These are phyloP conservation scores for Phaeoacremonium minimum DNA, from an alignment of 2,329 filamentous ascomycete species.

Conservation along the genomic window DNA sequence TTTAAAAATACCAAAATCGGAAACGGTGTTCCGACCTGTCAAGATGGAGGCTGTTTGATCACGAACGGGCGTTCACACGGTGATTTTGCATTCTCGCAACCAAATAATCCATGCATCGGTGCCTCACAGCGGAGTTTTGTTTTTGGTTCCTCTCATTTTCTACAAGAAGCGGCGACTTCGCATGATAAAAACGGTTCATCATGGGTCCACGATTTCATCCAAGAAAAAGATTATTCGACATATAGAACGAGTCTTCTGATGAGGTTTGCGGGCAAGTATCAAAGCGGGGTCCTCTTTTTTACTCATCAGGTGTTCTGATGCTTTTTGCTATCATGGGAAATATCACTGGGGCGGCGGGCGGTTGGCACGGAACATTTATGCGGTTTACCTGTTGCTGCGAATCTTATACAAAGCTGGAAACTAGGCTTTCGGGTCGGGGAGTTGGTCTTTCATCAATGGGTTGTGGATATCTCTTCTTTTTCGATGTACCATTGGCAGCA, in stretches of 20 bases:
- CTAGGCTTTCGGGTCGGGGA: slow-evolving; percentile 10
- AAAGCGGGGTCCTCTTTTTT: slow-evolving; percentile 29
- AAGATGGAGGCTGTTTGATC: slow-evolving; percentile 36
- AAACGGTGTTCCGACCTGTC: slow-evolving; percentile 27
- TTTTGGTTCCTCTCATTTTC: slow-evolving; percentile 20
- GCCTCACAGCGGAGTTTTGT: slow-evolving; percentile 41
- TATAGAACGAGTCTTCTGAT: slow-evolving; percentile 43
- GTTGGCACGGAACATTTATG: slow-evolving; percentile 8
- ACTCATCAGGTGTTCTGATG: slow-evolving; percentile 20
- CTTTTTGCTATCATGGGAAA: slow-evolving; percentile 10
- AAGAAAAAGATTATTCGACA: slow-evolving; percentile 43
- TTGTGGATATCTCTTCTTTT: slow-evolving; percentile 8
- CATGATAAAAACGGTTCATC: slow-evolving; percentile 42
- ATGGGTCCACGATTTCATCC: slow-evolving; percentile 45
- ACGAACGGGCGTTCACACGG: slow-evolving; percentile 39
- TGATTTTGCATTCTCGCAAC: slow-evolving; percentile 40
- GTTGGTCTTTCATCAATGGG: slow-evolving; percentile 11
- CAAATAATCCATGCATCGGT: slow-evolving; percentile 36
- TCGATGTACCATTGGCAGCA: slow-evolving; percentile 9
- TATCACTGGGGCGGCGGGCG: slow-evolving; percentile 10
- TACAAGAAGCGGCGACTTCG: slow-evolving; percentile 30
- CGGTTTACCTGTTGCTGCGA: slow-evolving; percentile 8
- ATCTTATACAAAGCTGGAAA: slow-evolving; percentile 7
- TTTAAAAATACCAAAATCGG: slow-evolving; percentile 18
- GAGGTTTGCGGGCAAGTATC: slow-evolving; percentile 17